Evolutionary conservation across 169 alveolate genomes (phyloP).

Genomic region (Cryptosporidium meleagridis): DNA sequence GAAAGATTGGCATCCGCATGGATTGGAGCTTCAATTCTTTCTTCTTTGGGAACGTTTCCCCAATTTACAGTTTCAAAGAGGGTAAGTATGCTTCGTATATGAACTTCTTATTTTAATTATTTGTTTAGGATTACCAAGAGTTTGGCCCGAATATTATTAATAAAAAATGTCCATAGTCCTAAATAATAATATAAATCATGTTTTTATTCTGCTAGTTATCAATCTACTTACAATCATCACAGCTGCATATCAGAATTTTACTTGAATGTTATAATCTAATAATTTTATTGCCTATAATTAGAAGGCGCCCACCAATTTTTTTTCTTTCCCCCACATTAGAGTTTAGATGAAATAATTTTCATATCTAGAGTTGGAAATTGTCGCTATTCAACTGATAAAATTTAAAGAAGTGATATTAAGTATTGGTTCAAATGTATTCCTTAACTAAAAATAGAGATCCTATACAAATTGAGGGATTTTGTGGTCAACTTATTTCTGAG

Average conservation of each 20-base stretch:
- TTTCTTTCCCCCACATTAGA: constrained; percentile 7
- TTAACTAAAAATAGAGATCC: not conserved
- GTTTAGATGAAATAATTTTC: not conserved
- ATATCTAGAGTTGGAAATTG: not conserved
- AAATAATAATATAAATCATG: not conserved
- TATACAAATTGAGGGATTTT: constrained; percentile 34
- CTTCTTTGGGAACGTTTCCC: constrained; percentile 63
- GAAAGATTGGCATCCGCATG: constrained; percentile 73
- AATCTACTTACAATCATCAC: not conserved
- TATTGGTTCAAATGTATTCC: not conserved
- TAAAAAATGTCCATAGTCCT: constrained; percentile 32
- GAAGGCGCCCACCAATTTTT: not conserved
- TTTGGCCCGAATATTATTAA: constrained; percentile 31
- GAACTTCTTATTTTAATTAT: not conserved
- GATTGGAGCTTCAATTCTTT: constrained; percentile 74
- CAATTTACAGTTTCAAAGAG: constrained; percentile 64
- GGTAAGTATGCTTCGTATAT: constrained; percentile 13
- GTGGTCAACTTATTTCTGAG: not conserved
- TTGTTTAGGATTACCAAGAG: constrained; percentile 57
- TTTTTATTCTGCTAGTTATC: not conserved
- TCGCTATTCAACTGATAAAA: not conserved
- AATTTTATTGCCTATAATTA: not conserved
- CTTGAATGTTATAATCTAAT: constrained; percentile 1
- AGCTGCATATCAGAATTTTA: not conserved
- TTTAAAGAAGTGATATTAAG: not conserved